These are phyloP conservation scores for Lipomyces chichibuensis DNA, from an alignment of 805 yeast species.

Conservation along the genomic window DNA sequence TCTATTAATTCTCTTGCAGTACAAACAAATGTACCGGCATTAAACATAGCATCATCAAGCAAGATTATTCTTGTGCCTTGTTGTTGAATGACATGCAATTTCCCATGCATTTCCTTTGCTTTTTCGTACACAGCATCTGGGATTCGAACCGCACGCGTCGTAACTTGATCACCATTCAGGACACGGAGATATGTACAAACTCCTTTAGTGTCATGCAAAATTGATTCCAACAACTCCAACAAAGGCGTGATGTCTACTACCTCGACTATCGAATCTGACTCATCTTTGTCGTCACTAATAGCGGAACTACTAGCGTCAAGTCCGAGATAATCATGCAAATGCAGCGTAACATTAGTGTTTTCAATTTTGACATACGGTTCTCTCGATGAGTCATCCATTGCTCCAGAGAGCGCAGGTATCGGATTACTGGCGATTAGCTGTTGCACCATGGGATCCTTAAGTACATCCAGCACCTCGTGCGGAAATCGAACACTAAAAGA, in stretches of 20 bases:
- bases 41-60: background rate
- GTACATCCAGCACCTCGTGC: background rate
- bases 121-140: background rate
- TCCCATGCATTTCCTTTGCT: background rate
- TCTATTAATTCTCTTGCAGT: background rate
- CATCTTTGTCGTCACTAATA: background rate
- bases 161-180: background rate
- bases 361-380: background rate
- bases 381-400: background rate
- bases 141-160: background rate
- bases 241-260: constrained; percentile 1
- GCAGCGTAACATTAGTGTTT: background rate
- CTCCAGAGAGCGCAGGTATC: background rate
- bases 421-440: background rate
- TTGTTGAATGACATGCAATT: background rate
- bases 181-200: background rate
- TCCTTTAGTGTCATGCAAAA: background rate
- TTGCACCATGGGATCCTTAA: background rate
- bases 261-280: background rate
- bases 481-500: background rate
- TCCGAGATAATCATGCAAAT: background rate
- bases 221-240: background rate
- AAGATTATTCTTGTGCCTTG: background rate
- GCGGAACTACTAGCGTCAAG: background rate
- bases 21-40: background rate